Evolutionary conservation across 2,329 filamentous ascomycete species (phyloP).

Genomic region (Exophiala oligosperma): DNA sequence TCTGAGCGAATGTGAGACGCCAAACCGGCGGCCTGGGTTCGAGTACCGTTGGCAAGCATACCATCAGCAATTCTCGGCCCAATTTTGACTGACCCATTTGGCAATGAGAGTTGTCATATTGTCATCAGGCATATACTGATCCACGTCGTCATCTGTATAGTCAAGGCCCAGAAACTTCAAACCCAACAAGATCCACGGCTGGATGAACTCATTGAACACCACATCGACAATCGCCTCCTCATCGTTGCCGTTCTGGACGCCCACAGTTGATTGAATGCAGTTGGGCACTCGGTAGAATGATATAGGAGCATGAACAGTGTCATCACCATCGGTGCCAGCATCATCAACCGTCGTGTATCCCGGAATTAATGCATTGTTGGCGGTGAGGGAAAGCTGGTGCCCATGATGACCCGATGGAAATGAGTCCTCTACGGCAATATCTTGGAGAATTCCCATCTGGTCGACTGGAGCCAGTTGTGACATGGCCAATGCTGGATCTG

Average conservation of each 20-base stretch:
- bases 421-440: conserved; percentile 10
- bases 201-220: conserved; percentile 88
- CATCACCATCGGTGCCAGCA: conserved; percentile 79
- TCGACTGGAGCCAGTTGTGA: conserved; percentile 46
- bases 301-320: conserved; percentile 77
- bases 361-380: conserved; percentile 48
- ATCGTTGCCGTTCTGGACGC: conserved; percentile 53
- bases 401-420: background rate
- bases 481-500: conserved; percentile 36
- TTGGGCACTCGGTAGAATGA: conserved; percentile 79
- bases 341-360: conserved; percentile 93
- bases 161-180: conserved; percentile 61
- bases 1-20: no score
- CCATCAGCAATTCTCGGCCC: conserved; percentile 39
- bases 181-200: conserved; percentile 76
- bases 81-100: conserved; percentile 60
- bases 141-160: conserved; percentile 51
- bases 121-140: conserved; percentile 53
- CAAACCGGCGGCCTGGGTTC: no score
- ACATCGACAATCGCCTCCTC: conserved; percentile 71
- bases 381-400: conserved; percentile 35
- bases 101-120: conserved; percentile 59
- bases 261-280: conserved; percentile 70
- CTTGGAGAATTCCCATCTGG: conserved; percentile 35
- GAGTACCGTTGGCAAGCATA: no score